Evolutionary conservation across 1,284 basidiomycete species (phyloP).

Genomic region (Ceratobasidium sp.): DNA sequence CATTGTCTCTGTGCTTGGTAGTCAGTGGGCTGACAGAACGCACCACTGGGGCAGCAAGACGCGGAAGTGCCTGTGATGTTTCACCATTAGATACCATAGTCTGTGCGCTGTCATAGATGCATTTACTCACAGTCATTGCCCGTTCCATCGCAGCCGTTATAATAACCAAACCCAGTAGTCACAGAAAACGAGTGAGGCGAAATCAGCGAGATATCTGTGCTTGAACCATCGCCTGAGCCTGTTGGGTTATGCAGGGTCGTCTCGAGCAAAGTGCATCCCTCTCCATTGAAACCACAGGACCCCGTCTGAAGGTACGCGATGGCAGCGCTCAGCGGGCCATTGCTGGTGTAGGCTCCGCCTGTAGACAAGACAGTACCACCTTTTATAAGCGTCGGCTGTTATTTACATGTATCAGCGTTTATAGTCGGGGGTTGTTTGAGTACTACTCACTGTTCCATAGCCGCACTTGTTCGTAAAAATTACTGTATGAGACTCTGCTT

Average conservation of each 20-base stretch:
- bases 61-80: slow-evolving; percentile 46
- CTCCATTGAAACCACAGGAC: slow-evolving; percentile 62
- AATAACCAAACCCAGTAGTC: slow-evolving; percentile 61
- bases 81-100: too few species aligned
- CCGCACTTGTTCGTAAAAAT: slow-evolving; percentile 57
- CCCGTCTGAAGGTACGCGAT: slow-evolving; percentile 63
- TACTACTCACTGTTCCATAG: slow-evolving; percentile 54
- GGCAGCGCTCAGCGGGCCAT: slow-evolving; percentile 58
- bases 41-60: slow-evolving; percentile 54
- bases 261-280: slow-evolving; percentile 62
- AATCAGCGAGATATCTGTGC: slow-evolving; percentile 64
- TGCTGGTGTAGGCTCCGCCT: slow-evolving; percentile 56
- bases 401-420: too few species aligned
- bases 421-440: too few species aligned
- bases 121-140: slow-evolving; percentile 59
- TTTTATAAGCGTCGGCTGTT: slow-evolving; percentile 53
- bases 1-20: slow-evolving; percentile 60
- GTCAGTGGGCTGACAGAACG: slow-evolving; percentile 57
- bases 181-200: slow-evolving; percentile 61
- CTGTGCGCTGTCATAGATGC: slow-evolving; percentile 33
- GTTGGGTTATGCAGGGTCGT: slow-evolving; percentile 61
- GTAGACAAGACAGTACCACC: slow-evolving; percentile 52
- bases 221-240: slow-evolving; percentile 60
- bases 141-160: slow-evolving; percentile 60
- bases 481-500: slow-evolving; percentile 54